These are phyloP conservation scores for Betula pendula DNA, from an alignment of 306 rosid genomes.

Conservation along the genomic window DNA sequence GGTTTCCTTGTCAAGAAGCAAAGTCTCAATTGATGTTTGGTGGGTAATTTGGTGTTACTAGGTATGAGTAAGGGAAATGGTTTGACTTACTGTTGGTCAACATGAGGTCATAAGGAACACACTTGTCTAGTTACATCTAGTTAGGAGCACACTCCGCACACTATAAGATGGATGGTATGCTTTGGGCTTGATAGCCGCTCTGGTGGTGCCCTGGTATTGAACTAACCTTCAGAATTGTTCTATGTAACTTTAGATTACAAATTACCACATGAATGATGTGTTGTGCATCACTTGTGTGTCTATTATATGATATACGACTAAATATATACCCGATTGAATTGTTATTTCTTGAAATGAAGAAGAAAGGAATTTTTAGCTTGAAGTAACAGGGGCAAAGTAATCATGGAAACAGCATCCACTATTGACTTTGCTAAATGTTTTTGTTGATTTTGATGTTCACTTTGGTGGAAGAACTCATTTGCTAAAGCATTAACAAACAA, in stretches of 20 bases:
- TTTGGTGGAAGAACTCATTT: not conserved
- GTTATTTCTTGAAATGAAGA: not conserved
- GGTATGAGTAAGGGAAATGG: not conserved
- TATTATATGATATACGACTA: not conserved
- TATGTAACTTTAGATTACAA: not conserved
- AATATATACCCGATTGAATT: not conserved
- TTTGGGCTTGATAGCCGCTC: not conserved
- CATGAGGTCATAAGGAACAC: slow-evolving; percentile 1
- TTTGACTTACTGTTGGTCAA: not conserved
- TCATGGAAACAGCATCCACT: not conserved
- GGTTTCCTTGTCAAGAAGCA: not conserved
- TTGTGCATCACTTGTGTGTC: not conserved
- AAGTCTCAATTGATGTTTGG: not conserved
- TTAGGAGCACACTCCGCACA: not conserved
- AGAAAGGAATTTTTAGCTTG: not conserved
- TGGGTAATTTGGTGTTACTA: not conserved
- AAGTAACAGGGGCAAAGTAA: not conserved
- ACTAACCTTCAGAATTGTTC: not conserved
- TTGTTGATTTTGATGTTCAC: not conserved
- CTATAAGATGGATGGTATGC: not conserved
- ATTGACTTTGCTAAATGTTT: not conserved
- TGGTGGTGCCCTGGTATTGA: not conserved
- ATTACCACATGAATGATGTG: not conserved
- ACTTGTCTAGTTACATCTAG: not conserved
- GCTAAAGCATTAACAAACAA: too few species aligned